Percentiles rank a stretch among this genome's conserved stretches.
Conservation (phyloP, 1,284 basidiomycete species). For the Inonotus obliquus region DNA sequence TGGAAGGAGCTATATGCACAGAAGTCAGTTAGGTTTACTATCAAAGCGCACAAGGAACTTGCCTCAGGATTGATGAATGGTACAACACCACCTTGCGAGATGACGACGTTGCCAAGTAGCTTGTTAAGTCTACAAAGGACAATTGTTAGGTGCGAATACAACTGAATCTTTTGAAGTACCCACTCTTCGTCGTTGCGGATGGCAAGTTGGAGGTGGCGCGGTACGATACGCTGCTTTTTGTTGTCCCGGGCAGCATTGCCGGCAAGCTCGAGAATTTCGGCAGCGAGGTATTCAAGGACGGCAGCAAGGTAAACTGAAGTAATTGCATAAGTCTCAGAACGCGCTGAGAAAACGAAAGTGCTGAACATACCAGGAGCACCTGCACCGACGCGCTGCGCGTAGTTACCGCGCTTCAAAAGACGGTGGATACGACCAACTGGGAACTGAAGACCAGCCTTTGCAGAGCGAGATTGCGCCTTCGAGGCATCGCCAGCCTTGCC, state of each 20-base stretch:
- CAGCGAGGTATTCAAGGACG: constrained; percentile 66
- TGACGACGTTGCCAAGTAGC: constrained; percentile 76
- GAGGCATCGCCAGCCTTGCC: constrained; percentile 48
- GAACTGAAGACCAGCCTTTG: constrained; percentile 83
- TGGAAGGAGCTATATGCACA: constrained; percentile 50
- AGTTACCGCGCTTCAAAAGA: constrained; percentile 83
- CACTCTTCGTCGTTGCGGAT: constrained; percentile 86
- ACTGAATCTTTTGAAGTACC: constrained; percentile 24
- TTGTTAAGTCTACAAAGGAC: constrained; percentile 50
- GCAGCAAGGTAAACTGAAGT: constrained; percentile 67
- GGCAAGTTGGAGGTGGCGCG: constrained; percentile 85
- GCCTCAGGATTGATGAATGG: constrained; percentile 52
- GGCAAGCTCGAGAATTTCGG: constrained; percentile 74
- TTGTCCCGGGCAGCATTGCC: constrained; percentile 67
- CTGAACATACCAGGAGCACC: constrained; percentile 53
- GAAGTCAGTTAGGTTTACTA: background rate
- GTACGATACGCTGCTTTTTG: constrained; percentile 89
- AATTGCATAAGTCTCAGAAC: background rate
- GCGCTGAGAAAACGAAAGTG: background rate
- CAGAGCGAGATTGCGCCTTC: constrained; percentile 71
- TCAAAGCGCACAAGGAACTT: constrained; percentile 14
- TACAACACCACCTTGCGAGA: constrained; percentile 87
- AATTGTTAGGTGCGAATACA: background rate
- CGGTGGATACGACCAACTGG: constrained; percentile 82
- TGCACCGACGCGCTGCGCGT: constrained; percentile 72